phyloP scores from a whole-genome alignment of 164 flowering plant species.

The Tetracentron sinense region DNA sequence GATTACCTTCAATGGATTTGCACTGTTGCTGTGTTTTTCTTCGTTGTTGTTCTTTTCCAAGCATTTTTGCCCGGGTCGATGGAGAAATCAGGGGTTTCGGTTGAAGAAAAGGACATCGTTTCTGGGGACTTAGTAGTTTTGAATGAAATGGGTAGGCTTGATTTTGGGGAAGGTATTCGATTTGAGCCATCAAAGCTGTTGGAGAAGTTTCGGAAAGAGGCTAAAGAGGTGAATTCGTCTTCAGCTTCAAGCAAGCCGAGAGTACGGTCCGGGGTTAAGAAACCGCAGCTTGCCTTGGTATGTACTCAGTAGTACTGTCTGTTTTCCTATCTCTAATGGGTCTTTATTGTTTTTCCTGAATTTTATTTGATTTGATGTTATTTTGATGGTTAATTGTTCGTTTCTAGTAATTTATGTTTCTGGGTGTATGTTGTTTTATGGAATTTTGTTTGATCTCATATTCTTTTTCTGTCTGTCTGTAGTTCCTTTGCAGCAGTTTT shows the following conservation, averaged over 20 bases:
- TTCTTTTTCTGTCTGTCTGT: not conserved
- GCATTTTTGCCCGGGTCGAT: slow-evolving; percentile 63
- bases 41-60: slow-evolving; percentile 60
- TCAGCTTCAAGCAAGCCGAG: slow-evolving; percentile 27
- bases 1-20: slow-evolving; percentile 80
- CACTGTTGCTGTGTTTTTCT: slow-evolving; percentile 57
- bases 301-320: slow-evolving; percentile 21
- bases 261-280: slow-evolving; percentile 54
- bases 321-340: not conserved
- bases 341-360: not conserved
- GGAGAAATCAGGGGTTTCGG: slow-evolving; percentile 39
- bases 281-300: slow-evolving; percentile 90
- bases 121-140: slow-evolving; percentile 33
- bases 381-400: not conserved
- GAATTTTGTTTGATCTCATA: not conserved
- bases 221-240: slow-evolving; percentile 26
- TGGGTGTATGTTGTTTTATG: not conserved
- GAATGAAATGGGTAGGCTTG: slow-evolving; percentile 48
- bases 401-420: not conserved
- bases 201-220: slow-evolving; percentile 53
- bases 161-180: slow-evolving; percentile 69
- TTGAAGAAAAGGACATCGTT: slow-evolving; percentile 8
- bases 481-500: not conserved
- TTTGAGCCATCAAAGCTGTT: slow-evolving; percentile 54
- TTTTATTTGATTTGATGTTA: not conserved